Percentiles rank a stretch among this genome's conserved stretches.
Conservation (phyloP, 2,329 filamentous ascomycete species). For the Ophiocordyceps sinensis region DNA sequence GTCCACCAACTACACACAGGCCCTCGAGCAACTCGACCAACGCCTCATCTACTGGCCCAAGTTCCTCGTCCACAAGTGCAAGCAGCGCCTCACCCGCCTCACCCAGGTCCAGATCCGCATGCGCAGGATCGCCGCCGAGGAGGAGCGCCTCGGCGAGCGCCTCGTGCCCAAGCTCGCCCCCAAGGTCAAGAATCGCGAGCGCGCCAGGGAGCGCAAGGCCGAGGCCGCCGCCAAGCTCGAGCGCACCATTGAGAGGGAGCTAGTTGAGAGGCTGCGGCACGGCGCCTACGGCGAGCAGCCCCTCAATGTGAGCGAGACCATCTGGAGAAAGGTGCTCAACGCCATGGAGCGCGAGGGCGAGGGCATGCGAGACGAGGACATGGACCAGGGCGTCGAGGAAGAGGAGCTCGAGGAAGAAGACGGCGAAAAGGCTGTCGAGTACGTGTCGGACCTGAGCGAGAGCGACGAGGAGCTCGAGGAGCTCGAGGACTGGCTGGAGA, state of each 20-base stretch:
- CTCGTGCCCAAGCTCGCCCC: constrained; percentile 81
- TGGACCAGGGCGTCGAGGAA: constrained; percentile 76
- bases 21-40: constrained; percentile 75
- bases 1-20: constrained; percentile 79
- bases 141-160: constrained; percentile 76
- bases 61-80: constrained; percentile 86
- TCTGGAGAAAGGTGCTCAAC: constrained; percentile 94
- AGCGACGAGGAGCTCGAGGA: constrained; percentile 66
- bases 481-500: constrained; percentile 87
- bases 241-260: constrained; percentile 84
- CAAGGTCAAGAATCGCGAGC: constrained; percentile 68
- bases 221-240: constrained; percentile 85
- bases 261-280: constrained; percentile 79
- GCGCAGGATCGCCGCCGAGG: constrained; percentile 73
- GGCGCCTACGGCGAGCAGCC: constrained; percentile 92
- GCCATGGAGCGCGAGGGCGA: constrained; percentile 81
- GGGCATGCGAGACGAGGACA: constrained; percentile 68
- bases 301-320: constrained; percentile 82
- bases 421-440: constrained; percentile 72
- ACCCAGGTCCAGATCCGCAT: constrained; percentile 79
- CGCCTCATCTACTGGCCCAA: constrained; percentile 88
- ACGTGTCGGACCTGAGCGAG: constrained; percentile 81
- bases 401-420: constrained; percentile 58
- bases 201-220: constrained; percentile 61
- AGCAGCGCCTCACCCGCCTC: constrained; percentile 82